Base-by-base conservation (phyloP, 768 basidiomycete species). In the Lactarius akahatsu region DNA sequence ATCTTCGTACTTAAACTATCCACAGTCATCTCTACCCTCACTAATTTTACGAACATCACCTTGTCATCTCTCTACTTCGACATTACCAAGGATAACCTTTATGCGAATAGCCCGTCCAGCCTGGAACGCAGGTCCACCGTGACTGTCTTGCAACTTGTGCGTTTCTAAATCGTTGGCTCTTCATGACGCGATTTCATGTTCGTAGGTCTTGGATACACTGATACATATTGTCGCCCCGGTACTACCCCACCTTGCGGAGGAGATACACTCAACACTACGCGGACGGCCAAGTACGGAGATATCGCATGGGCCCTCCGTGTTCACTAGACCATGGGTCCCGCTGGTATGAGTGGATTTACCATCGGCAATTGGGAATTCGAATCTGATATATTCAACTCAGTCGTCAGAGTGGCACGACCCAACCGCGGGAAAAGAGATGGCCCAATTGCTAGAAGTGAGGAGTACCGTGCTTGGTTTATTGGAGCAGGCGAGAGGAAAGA, bases 1-100 rank as follows among this genome's bases (percentile, higher is more conserved):
- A 36, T 20, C 62, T 6, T 43, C 8, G 36, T 20, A 9, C 16
- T 56, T 75, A n/a, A 34, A 38, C 47, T 40, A 23, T 18, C 43
- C 67, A 45, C 67, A 96, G 94, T 92, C 43, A 82, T 91, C 70
- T 86, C 80, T 62, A 79, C 90, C 10, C 75, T 96, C 15, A 84
- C 82, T 45, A 85, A 88, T 69, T 98, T 97, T 69, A 84, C 87
- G 34, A 94, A 93, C 72, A 82, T 87, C 65, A 92, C 90, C 0
- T 81, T 98, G 26, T 98, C 96, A 0, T 89, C 94, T 0, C 78
- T 96, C 38, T 98, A 98, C 76, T 92, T 98, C 69, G 94, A 96
- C 72, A 87, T 92, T 58, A 91, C 87, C 40, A 97, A 97, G 75
- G 96, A 98, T 75, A 83, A 83, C 55, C 78, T 99, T 11, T 98